Evolutionary conservation across 306 rosid genomes (phyloP).

Genomic region (Parietaria judaica): DNA sequence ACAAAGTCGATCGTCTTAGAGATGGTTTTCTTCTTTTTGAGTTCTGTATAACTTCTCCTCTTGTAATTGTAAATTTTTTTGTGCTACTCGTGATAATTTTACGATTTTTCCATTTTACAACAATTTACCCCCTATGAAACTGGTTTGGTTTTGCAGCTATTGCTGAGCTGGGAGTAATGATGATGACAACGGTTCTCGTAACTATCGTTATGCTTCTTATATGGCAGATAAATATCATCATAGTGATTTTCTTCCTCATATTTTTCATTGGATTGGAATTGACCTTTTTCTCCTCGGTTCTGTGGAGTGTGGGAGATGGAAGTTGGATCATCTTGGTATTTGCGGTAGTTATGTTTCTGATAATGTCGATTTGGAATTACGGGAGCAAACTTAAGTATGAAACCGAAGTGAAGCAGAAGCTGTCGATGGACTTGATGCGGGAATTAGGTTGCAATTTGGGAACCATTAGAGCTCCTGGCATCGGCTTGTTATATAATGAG

Average conservation of each 20-base stretch:
- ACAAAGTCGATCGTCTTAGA: too few relatives aligned
- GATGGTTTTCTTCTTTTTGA: too few relatives aligned
- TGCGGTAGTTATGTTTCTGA: constrained; percentile 61
- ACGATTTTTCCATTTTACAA: not conserved
- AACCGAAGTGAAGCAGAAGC: constrained; percentile 88
- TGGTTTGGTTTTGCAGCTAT: constrained; percentile 50
- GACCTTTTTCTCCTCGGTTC: constrained; percentile 83
- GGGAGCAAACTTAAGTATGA: constrained; percentile 97
- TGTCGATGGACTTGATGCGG: constrained; percentile 78
- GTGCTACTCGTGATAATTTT: not conserved
- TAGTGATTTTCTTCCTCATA: constrained; percentile 54
- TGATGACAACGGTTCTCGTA: constrained; percentile 87
- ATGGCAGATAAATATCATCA: constrained; percentile 79
- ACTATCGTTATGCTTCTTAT: constrained; percentile 97
- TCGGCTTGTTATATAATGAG: constrained; percentile 90
- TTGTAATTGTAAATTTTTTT: too few relatives aligned
- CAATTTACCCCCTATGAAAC: constrained; percentile 13
- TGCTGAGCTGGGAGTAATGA: constrained; percentile 98
- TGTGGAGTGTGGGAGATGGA: constrained; percentile 82
- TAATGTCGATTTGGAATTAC: constrained; percentile 85
- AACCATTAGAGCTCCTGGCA: constrained; percentile 93
- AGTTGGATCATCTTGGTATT: constrained; percentile 95
- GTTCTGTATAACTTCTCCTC: too few relatives aligned
- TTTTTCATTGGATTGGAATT: constrained; percentile 83
- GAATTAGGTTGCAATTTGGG: constrained; percentile 87